Percentiles rank a stretch among this genome's conserved stretches.
Conservation (phyloP, 2,329 filamentous ascomycete genomes). For the Hymenoscyphus infarciens region DNA sequence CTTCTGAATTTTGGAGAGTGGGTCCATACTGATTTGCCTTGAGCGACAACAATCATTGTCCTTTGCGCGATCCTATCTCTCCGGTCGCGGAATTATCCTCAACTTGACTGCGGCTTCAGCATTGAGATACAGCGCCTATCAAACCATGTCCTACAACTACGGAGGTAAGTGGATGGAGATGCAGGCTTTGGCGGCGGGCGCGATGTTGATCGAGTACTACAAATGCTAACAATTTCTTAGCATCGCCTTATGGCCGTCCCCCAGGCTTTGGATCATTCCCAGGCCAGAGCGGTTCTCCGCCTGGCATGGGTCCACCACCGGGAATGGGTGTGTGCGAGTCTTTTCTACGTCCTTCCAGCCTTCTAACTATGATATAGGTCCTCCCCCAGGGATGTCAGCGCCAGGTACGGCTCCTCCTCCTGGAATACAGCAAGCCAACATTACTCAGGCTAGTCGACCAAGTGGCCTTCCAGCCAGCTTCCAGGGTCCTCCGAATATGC, state of each 20-base stretch:
- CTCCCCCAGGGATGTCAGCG: conserved; percentile 76
- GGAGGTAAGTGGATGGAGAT: conserved; percentile 29
- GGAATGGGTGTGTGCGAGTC: conserved; percentile 65
- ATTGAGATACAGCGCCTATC: neutral
- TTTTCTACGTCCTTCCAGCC: conserved; percentile 10
- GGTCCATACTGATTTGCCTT: neutral
- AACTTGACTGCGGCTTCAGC: neutral
- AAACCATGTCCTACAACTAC: conserved; percentile 36
- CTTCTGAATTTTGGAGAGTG: conserved; percentile 9
- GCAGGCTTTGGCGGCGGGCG: neutral
- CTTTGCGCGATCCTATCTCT: conserved; percentile 10
- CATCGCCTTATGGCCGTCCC: conserved; percentile 62
- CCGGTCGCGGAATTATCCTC: neutral
- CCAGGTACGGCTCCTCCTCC: conserved; percentile 78
- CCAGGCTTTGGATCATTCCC: conserved; percentile 72
- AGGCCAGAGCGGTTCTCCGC: conserved; percentile 50
- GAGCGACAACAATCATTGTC: conserved; percentile 7
- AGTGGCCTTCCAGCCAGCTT: conserved; percentile 79
- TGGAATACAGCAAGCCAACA: conserved; percentile 71
- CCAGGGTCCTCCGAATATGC: conserved; percentile 85
- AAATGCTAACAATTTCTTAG: conserved; percentile 24
- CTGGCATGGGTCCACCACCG: conserved; percentile 73
- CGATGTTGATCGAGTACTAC: conserved; percentile 1
- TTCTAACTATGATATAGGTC: conserved; percentile 45
- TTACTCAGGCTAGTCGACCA: conserved; percentile 73